A percentile compares a stretch with the other conserved stretches of the same genome.
These are phyloP conservation scores for Phytophthora colocasiae DNA, from an alignment of 352 stramenopile species.

Conservation along the genomic window DNA sequence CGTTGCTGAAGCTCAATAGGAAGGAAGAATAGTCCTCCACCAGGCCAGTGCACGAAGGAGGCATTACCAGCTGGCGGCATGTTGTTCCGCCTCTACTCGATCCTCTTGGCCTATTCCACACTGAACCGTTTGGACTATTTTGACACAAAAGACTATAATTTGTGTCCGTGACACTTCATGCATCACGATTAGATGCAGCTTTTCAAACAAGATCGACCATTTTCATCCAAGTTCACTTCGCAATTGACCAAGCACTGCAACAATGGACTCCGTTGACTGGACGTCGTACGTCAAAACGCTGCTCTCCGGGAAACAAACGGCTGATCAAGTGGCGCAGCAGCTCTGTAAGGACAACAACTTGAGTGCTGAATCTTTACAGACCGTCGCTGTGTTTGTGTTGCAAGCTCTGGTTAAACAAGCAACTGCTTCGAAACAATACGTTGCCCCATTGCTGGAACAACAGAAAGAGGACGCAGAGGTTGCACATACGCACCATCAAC, in stretches of 20 bases:
- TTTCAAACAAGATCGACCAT: slow-evolving; percentile 7
- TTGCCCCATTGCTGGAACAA: slow-evolving; percentile 53
- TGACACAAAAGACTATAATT: neutral
- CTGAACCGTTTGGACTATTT: slow-evolving; percentile 2
- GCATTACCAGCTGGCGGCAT: slow-evolving; percentile 30
- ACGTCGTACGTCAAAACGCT: slow-evolving; percentile 34
- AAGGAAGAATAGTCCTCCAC: neutral
- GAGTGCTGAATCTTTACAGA: slow-evolving; percentile 11
- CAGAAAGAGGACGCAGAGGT: slow-evolving; percentile 38
- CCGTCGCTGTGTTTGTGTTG: slow-evolving; percentile 39
- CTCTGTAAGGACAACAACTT: slow-evolving; percentile 42
- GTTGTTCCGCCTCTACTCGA: slow-evolving; percentile 30
- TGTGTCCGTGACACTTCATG: slow-evolving; percentile 14
- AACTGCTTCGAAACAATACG: slow-evolving; percentile 35
- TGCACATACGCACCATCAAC: slow-evolving; percentile 39
- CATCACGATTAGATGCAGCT: slow-evolving; percentile 11
- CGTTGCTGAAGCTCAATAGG: neutral
- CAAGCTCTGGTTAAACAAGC: slow-evolving; percentile 28
- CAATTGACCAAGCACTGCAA: neutral
- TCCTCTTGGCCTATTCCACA: slow-evolving; percentile 6
- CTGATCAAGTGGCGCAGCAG: slow-evolving; percentile 36
- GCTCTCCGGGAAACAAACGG: slow-evolving; percentile 12
- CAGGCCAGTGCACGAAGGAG: slow-evolving; percentile 22
- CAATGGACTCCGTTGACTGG: slow-evolving; percentile 38
- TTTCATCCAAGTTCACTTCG: neutral